Evolutionary conservation across 257 asterid genomes (phyloP), one percentile per base, ranked within the genome.

Genomic region (Schizonepeta tenuifolia): DNA sequence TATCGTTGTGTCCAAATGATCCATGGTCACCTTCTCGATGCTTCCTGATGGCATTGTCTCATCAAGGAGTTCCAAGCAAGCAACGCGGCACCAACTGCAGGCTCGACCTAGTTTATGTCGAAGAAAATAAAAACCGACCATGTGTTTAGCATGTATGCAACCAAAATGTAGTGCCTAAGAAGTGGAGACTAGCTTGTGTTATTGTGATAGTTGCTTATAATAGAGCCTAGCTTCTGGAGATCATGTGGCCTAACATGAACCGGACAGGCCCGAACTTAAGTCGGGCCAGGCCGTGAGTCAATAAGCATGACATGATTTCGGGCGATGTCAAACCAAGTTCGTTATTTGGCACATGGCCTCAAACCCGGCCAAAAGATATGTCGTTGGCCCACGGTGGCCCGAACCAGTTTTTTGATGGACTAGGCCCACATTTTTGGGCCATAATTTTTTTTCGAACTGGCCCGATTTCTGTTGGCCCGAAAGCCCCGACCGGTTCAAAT

Each of bases 41-140:
- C 80, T 73, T 82, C 81, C 65, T 77, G 69, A 71, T 75, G 86
- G 31, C 80, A 74, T 67, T 78, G 85, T 74, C 80, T 81, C 83
- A 81, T 80, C 80, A 85, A 77, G 72, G 78, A 82, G 80, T 88
- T 86, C 95, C 91, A 88, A 53, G 91, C 97, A 73, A 90, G 91
- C 86, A 90, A 82, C 31, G 95, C 93, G 75, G 97, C 97, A 18
- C 93, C 96, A 28, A 90, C 86, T 15, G 96, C 96, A 12, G 95
- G 96, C 74, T 90, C 96, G 47, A 86, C 95, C 96, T 90, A 40
- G 74, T 77, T 70, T 56, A 51, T 36, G 35, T 21, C 46, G 36
- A 76, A 11, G 18, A n/a, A 68, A 18, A 50, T 11, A 13, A 1
- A 46, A 65, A 70, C 49, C 33, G 15, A 67, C 43, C 35, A 31